Percentiles rank a stretch among this genome's conserved stretches.
Evolutionary conservation across 2,329 filamentous ascomycete species (phyloP).

Genomic region (Cryphonectria naterciae): DNA sequence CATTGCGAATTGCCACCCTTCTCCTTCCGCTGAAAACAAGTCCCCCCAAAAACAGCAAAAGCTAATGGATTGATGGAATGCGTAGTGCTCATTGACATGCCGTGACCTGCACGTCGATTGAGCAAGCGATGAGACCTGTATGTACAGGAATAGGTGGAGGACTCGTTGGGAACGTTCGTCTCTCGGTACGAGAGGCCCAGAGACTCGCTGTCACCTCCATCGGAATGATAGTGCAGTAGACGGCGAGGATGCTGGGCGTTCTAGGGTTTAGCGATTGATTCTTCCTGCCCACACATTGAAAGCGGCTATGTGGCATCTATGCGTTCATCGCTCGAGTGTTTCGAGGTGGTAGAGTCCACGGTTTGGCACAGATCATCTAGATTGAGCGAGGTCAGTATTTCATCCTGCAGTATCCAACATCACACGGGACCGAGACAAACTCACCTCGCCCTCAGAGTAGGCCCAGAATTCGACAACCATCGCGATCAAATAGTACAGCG

Average conservation of each 20-base stretch:
- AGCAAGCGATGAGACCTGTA: background rate
- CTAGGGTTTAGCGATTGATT: background rate
- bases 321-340: conserved; percentile 35
- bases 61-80: background rate
- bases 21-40: background rate
- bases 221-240: background rate
- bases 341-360: conserved; percentile 70
- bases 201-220: background rate
- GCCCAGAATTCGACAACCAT: conserved; percentile 94
- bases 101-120: background rate
- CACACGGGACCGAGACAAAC: conserved; percentile 38
- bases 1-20: background rate
- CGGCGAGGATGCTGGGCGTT: background rate
- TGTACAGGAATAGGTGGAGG: background rate
- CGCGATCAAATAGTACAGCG: conserved; percentile 87
- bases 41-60: background rate
- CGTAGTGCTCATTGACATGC: background rate
- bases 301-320: conserved; percentile 4
- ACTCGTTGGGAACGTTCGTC: background rate
- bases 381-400: conserved; percentile 9
- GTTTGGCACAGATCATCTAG: conserved; percentile 69
- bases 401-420: background rate
- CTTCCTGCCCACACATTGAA: background rate
- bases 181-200: background rate
- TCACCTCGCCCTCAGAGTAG: conserved; percentile 94